Percentiles rank a stretch among this genome's conserved stretches.
Evolutionary conservation across 805 yeast species (phyloP).

Genomic region (Hanseniaspora singularis): DNA sequence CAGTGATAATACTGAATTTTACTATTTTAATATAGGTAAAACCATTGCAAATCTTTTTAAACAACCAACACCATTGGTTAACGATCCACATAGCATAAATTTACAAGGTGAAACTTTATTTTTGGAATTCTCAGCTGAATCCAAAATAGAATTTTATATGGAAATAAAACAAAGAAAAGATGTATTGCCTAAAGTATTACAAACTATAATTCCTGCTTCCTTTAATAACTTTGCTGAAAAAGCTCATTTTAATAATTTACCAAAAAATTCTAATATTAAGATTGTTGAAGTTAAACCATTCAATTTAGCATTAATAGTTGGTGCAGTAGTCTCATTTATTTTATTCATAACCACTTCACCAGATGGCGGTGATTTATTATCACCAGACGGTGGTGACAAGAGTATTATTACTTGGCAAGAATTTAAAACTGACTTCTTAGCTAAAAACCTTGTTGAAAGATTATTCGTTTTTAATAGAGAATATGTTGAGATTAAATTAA

Average conservation of each 20-base stretch:
- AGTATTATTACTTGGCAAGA: slow-evolving; percentile 83
- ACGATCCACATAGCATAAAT: neutral
- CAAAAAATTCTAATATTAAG: slow-evolving; percentile 26
- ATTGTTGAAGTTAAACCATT: neutral
- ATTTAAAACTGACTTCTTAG: slow-evolving; percentile 61
- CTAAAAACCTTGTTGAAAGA: slow-evolving; percentile 63
- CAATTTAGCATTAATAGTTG: slow-evolving; percentile 1
- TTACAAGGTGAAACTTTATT: neutral
- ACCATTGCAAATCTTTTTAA: neutral
- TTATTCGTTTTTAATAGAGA: slow-evolving; percentile 67
- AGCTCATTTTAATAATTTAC: slow-evolving; percentile 20
- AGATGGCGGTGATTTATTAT: too few species aligned
- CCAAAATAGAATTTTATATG: neutral
- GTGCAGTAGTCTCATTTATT: slow-evolving; percentile 27
- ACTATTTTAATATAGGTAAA: neutral
- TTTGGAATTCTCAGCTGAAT: neutral
- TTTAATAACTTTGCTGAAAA: neutral
- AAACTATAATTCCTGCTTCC: neutral
- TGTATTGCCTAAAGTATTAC: neutral
- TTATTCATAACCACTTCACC: slow-evolving; percentile 27
- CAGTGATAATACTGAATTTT: too few species aligned
- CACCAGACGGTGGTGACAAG: slow-evolving; percentile 26
- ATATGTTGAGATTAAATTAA: slow-evolving; percentile 59
- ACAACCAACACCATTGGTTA: neutral
- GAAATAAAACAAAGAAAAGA: neutral